Base-by-base conservation (phyloP, 805 yeast genomes). In the Nakazawaea ishiwadae region DNA sequence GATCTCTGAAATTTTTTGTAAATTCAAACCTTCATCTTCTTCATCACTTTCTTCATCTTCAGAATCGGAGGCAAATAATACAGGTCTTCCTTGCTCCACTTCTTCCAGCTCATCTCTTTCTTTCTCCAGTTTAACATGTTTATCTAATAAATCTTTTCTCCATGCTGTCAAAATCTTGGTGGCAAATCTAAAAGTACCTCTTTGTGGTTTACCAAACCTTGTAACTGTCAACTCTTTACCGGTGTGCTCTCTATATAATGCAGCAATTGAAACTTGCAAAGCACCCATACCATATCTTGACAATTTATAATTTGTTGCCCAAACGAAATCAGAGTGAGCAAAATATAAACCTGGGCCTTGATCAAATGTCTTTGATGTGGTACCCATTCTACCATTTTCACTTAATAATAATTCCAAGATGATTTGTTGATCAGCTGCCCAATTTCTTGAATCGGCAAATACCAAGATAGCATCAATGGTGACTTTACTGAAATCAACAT, bases 281-380 rank as follows among this genome's bases (percentile, higher is more conserved):
- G 96, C 96, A 45, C 96, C 96, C 95, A 88, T 89, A 47, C 96
- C 96, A 57, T 88, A 86, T 58, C 96, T 72, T 14, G 88, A 78
- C 47, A 84, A 68, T 51, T 77, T 77, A 58, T 84, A 87, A 62
- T 87, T 84, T 3, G 96, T 85, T 10, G 96, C 91, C 96, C 96
- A 88, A 42, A 88, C 86, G 54, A 88, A 84, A 63, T 88, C 96
- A 16, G 91, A 84, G 60, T 88, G 95, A 31, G 95, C 95, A 69
- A 87, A 88, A 63, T 84, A 85, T 44, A 87, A 76, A 36, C 79
- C 78, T 26, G 95, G 93, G 29, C 90, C 90, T 48, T 86, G 89
- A 45, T 81, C 82, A 55, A 62, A 79, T 14, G 83, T 76, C 49
- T 78, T 71, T 30, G 84, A 74, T 32, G 75, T 70, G 4, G 96